These are phyloP conservation scores for Limnomonas spitsbergensis DNA, from an alignment of 139 green algal species.

Conservation along the genomic window DNA sequence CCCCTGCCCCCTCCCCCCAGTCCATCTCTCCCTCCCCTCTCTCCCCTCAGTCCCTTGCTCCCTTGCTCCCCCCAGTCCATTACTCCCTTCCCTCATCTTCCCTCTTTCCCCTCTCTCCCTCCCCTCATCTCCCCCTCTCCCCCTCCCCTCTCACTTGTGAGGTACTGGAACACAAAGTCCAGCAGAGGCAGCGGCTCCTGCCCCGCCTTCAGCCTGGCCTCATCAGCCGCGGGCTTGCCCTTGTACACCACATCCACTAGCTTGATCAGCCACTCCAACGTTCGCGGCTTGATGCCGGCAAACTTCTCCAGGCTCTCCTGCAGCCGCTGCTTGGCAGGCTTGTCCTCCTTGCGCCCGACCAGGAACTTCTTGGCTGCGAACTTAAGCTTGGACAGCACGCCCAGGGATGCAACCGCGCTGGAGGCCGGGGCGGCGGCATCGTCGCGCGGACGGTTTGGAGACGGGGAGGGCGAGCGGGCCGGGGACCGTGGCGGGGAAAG, in stretches of 20 bases:
- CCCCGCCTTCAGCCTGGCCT: conserved; percentile 24
- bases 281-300: conserved; percentile 24
- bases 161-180: conserved; percentile 47
- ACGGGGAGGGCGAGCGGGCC: too few species aligned
- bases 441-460: too few species aligned
- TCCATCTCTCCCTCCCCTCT: too few species aligned
- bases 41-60: too few species aligned
- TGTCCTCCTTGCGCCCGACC: conserved; percentile 1
- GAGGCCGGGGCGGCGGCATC: too few species aligned
- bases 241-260: conserved; percentile 44
- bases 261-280: conserved; percentile 41
- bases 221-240: conserved; percentile 33
- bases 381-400: neutral
- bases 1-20: too few species aligned
- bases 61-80: too few species aligned
- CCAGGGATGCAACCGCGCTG: too few species aligned
- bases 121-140: too few species aligned
- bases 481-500: too few species aligned
- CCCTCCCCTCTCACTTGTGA: conserved; percentile 21
- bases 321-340: neutral
- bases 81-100: too few species aligned
- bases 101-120: too few species aligned
- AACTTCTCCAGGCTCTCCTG: neutral
- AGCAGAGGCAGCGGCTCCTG: conserved; percentile 39
- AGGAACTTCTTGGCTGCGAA: neutral